Base-by-base conservation (phyloP, 148 eudicot genomes). In the Chenopodium formosanum region DNA sequence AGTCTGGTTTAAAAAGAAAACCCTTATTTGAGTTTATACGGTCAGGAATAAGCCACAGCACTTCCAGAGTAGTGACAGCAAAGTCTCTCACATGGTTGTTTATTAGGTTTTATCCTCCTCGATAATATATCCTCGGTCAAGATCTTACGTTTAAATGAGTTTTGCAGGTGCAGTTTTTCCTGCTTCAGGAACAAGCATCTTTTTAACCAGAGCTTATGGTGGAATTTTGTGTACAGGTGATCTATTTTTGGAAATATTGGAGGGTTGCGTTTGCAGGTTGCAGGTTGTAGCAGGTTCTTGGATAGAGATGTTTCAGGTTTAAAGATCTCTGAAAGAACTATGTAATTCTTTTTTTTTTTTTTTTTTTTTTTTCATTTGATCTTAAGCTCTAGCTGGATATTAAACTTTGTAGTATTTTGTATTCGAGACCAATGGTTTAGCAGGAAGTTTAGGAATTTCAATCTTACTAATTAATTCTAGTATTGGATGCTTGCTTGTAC, bases 111-210 rank as follows among this genome's bases (percentile, higher is more conserved):
- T 70, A 29, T 76, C 47, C 34, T 48, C 79, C 7, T 70, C 70
- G 16, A 50, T 62, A 27, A 44, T 44, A 69, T 40, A 20, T 56
- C 34, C 44, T n/a, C 53, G 40, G 56, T 68, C 56, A 52, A 17
- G 32, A 50, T 81, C 81, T 84, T 73, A 84, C 84, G 0, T 40
- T 12, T 7, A 44, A 13, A 53, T 72, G 81, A 69, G 87, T 88
- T 86, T 77, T 89, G 90, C 90, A 88, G 90, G 84, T 89, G 87
- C 90, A 86, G 93, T 85, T 83, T 77, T 81, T 80, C 92, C 91
- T 85, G 88, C 89, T 84, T 80, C 76, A 82, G 76, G 79, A 74
- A 79, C 85, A 81, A 81, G 75, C 48, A 58, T 52, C 78, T 47
- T 76, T 63, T 75, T 81, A 70, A 73, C 79, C 11, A 27, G 66